Conservation (phyloP, 345 rosid genomes). For the Lenwebbia sp. region DNA sequence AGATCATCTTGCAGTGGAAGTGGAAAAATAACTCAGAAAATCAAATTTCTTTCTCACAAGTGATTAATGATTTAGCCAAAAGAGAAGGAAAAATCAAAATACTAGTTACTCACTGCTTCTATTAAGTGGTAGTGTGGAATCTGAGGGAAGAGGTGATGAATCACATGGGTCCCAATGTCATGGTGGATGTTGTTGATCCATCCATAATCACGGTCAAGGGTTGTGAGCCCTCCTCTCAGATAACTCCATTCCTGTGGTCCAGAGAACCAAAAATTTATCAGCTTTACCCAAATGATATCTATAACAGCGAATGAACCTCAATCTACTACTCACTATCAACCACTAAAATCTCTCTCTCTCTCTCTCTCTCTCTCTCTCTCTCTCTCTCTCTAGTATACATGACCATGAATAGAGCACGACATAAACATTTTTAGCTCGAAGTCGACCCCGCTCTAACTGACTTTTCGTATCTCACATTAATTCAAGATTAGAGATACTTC, state of each 20-base stretch:
- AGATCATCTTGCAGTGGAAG: not conserved
- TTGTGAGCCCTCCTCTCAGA: conserved; percentile 87
- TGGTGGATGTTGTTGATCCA: conserved; percentile 85
- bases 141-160: conserved; percentile 93
- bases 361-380: not conserved
- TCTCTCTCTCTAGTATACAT: not conserved
- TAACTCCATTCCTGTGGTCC: conserved; percentile 78
- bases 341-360: not conserved
- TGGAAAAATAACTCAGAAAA: not conserved
- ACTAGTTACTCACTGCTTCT: conserved; percentile 56
- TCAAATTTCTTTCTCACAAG: not conserved
- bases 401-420: not conserved
- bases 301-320: not conserved
- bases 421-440: not conserved
- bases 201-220: conserved; percentile 83
- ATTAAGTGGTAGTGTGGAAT: conserved; percentile 89
- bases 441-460: not conserved
- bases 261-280: not conserved
- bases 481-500: not conserved
- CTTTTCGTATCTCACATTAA: not conserved
- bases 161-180: conserved; percentile 91
- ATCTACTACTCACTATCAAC: not conserved
- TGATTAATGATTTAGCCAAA: not conserved
- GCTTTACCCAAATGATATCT: not conserved
- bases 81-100: not conserved